These are phyloP conservation scores for Termitomyces sp. DNA, from an alignment of 768 basidiomycete species.

Conservation along the genomic window DNA sequence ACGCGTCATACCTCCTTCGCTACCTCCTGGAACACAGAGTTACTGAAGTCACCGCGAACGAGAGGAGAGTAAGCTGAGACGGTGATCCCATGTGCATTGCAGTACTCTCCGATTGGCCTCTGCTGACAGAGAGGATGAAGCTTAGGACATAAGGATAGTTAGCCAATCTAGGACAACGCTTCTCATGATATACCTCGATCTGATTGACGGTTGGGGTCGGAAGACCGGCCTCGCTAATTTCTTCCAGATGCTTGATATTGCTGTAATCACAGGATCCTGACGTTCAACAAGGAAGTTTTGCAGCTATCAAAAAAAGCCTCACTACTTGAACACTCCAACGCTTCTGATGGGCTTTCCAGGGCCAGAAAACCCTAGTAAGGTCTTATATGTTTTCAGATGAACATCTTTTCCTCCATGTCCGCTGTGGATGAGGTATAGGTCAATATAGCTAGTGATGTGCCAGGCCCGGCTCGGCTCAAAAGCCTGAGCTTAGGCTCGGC, in stretches of 20 bases:
- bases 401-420: constrained; percentile 54
- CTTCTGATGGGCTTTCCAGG: constrained; percentile 56
- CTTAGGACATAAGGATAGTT: constrained; percentile 26
- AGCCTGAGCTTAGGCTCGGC: too few species aligned
- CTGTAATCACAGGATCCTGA: constrained; percentile 26
- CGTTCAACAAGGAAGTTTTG: background rate
- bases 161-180: background rate
- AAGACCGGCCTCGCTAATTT: constrained; percentile 57
- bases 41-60: constrained; percentile 50
- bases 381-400: constrained; percentile 65
- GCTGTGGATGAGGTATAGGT: constrained; percentile 77
- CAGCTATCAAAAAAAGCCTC: constrained; percentile 15
- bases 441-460: too few species aligned
- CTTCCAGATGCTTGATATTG: constrained; percentile 64
- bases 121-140: constrained; percentile 83
- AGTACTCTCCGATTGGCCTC: constrained; percentile 70
- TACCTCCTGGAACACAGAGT: constrained; percentile 47
- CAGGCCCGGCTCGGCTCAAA: too few species aligned
- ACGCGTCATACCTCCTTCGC: constrained; percentile 49
- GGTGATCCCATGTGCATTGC: constrained; percentile 50
- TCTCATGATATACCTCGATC: constrained; percentile 52
- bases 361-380: constrained; percentile 51
- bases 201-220: constrained; percentile 73
- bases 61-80: constrained; percentile 77
- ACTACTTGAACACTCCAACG: constrained; percentile 87